Conservation (phyloP, 108 stramenopile species). For the Fistulifera solaris region DNA sequence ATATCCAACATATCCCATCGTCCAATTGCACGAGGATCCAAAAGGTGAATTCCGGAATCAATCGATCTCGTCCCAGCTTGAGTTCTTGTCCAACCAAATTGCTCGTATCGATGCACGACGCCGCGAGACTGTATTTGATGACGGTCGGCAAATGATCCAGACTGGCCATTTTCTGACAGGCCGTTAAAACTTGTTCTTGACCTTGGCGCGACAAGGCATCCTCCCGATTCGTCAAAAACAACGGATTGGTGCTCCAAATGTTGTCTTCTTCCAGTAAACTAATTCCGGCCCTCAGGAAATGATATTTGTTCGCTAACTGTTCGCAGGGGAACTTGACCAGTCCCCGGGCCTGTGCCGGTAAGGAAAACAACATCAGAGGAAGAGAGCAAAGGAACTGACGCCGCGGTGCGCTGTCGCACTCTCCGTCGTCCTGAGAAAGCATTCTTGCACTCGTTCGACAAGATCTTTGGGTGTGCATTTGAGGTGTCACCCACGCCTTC, state of each 20-base stretch:
- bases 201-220: slow-evolving; percentile 47
- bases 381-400: no score
- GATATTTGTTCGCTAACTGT: slow-evolving; percentile 50
- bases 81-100: slow-evolving; percentile 46
- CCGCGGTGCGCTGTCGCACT: no score
- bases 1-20: slow-evolving; percentile 49
- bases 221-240: slow-evolving; percentile 73
- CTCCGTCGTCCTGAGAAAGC: no score
- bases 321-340: slow-evolving; percentile 46
- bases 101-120: slow-evolving; percentile 50
- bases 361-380: no score
- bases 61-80: slow-evolving; percentile 58
- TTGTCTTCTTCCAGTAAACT: slow-evolving; percentile 59
- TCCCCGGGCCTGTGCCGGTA: neutral
- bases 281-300: slow-evolving; percentile 51
- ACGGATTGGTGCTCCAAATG: slow-evolving; percentile 66
- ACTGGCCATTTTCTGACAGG: slow-evolving; percentile 23
- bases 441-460: no score
- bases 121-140: slow-evolving; percentile 55
- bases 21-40: slow-evolving; percentile 74
- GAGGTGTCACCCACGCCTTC: no score
- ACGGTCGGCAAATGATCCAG: slow-evolving; percentile 36
- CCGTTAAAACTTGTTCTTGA: slow-evolving; percentile 34
- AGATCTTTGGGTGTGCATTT: no score
- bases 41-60: slow-evolving; percentile 76